Percentiles rank a stretch among this genome's conserved stretches.
Evolutionary conservation across 306 rosid genomes (phyloP).

Genomic region (Senna tora): DNA sequence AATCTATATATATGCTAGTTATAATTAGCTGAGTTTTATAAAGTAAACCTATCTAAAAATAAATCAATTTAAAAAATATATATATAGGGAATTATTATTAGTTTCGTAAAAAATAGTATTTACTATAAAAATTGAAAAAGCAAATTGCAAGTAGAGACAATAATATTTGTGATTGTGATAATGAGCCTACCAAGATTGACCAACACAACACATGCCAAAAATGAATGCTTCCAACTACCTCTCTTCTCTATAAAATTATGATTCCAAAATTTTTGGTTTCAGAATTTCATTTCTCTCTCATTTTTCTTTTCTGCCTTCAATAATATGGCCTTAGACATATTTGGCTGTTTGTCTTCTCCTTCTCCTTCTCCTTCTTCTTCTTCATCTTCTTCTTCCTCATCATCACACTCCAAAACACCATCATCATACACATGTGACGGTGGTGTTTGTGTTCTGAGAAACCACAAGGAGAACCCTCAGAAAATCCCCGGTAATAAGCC

Average conservation of each 20-base stretch:
- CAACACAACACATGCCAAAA: neutral
- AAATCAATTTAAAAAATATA: too few species aligned
- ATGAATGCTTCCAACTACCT: neutral
- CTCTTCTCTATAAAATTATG: neutral
- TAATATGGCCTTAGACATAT: slow-evolving; percentile 18
- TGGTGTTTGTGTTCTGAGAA: slow-evolving; percentile 27
- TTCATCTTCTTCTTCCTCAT: neutral
- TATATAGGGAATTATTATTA: too few species aligned
- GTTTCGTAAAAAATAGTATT: too few species aligned
- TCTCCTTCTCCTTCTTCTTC: slow-evolving; percentile 8
- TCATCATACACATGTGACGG: slow-evolving; percentile 18
- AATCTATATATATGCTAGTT: too few species aligned
- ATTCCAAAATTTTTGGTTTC: too few species aligned
- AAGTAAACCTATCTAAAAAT: too few species aligned
- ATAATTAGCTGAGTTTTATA: too few species aligned
- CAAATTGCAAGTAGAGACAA: too few species aligned
- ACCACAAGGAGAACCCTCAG: neutral
- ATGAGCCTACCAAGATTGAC: neutral
- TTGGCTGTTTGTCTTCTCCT: slow-evolving; percentile 11
- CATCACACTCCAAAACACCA: neutral
- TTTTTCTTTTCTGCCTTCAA: too few species aligned
- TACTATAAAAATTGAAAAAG: too few species aligned
- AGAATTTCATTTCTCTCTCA: neutral
- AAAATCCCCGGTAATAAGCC: slow-evolving; percentile 26
- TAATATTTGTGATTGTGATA: too few species aligned